Base-by-base conservation (phyloP, 2,329 filamentous ascomycete genomes). In the Trichoderma harzianum region DNA sequence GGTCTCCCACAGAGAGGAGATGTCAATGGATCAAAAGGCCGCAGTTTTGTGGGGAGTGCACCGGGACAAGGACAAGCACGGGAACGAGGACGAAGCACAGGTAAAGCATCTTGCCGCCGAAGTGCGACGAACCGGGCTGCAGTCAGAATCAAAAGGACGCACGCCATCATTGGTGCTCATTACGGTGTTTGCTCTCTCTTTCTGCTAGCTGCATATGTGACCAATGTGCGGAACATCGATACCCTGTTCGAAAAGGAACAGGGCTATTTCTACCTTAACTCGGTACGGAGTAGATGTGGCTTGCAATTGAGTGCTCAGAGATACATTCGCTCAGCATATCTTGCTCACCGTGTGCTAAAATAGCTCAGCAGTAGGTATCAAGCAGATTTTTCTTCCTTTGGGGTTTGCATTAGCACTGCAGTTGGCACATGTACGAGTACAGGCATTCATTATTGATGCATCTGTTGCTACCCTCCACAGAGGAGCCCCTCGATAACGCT, bases 201-300 rank as follows among this genome's bases (percentile, higher is more conserved):
- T 58, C 28, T 61, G 55, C 36, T 69, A 69, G 57, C 57, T 62
- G 67, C 67, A 69, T 61, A 28, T 53, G 65, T 60, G 63, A 26
- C 53, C 24, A 57, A 61, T 61, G 60, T 63, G 28, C 57, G 28
- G 30, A 26, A 58, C 57, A 51, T 51, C n/a, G 10, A 51, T 51
- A 51, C 43, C 43, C 43, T 51, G 43, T 21, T 53, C 5, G 43
- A 21, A 51, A 21, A 11, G 43, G n/a, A 53, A 24, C 47, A 53
- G 47, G 47, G 47, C 47, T 53, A 43, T 43, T 18, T 1, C 1
- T 43, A 43, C n/a, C 43, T 47, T 47, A n/a, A 47, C 43, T 47
- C 10, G 11, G 47, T 51, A n/a, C 16, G 30, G 30, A 30, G 8
- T 5, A 12, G n/a, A 51, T 51, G n/a, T n/a, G n/a, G 43, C 43